phyloP scores from a whole-genome alignment of 1,284 basidiomycete genomes.

The Rhodotorula sp. region DNA sequence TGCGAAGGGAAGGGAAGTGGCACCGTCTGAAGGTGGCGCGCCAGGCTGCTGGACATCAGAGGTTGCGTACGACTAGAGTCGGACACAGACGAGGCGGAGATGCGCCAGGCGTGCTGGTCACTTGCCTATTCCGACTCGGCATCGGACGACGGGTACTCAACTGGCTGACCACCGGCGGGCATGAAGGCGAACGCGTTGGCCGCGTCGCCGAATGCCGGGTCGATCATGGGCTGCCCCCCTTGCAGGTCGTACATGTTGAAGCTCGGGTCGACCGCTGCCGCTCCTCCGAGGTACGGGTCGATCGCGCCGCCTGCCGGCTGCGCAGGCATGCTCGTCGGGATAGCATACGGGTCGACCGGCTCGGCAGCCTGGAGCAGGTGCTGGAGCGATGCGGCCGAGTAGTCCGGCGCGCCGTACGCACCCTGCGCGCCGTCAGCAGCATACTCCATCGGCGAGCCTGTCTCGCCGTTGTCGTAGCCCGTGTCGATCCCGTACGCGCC shows the following conservation, averaged over 20 bases:
- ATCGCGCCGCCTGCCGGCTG: background rate
- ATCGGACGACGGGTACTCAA: conserved; percentile 20
- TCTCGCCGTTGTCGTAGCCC: background rate
- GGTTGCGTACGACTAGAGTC: too few relatives aligned
- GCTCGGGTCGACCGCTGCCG: background rate
- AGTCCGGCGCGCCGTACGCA: background rate
- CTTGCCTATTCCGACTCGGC: conserved; percentile 14
- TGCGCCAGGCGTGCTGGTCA: too few relatives aligned
- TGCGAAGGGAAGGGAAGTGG: too few relatives aligned
- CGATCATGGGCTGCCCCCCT: conserved; percentile 5
- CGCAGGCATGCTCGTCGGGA: conserved; percentile 9
- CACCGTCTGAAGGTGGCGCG: too few relatives aligned
- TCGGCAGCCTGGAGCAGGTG: conserved; percentile 17
- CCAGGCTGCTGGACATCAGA: too few relatives aligned
- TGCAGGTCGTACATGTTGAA: conserved; percentile 31
- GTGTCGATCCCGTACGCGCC: conserved; percentile 3
- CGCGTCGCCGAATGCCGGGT: conserved; percentile 13
- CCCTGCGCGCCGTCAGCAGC: background rate
- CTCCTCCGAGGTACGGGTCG: conserved; percentile 14
- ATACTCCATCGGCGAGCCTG: conserved; percentile 4
- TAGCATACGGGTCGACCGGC: conserved; percentile 21
- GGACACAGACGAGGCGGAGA: too few relatives aligned
- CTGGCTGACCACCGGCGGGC: conserved; percentile 17
- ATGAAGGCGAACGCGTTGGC: conserved; percentile 19
- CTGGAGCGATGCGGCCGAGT: conserved; percentile 13